Base-by-base conservation (phyloP, 768 basidiomycete genomes). In the Russula brevipes region DNA sequence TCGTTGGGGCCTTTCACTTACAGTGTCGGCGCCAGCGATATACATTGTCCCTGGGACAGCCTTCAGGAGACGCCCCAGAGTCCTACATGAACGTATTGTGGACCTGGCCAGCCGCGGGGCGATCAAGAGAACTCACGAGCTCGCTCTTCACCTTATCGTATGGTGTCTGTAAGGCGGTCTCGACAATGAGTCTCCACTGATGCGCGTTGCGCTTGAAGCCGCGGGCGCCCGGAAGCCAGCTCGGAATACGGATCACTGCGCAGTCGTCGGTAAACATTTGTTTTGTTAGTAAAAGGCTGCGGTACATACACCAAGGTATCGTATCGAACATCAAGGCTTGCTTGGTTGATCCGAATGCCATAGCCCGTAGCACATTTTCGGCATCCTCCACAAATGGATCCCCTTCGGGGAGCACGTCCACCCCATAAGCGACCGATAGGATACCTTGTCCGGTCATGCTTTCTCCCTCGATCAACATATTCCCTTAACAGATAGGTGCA, bases 381-480 rank as follows among this genome's bases (percentile, higher is more conserved):
- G 50, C 55, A 1, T 39, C 8, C 17, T 53, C 45, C 11, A 79
- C 78, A 36, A 70, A 65, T 9, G 69, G 50, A 79, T 68, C 0
- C 76, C 71, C 42, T 73, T 63, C 9, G 78, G n/a, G 52, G 4
- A 10, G 52, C 5, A 53, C 73, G 12, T 78, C 69, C 19, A 82
- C 73, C 2, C 82, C 84, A 64, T 84, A 83, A 0, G 79, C 77
- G 9, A 81, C 63, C 0, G 74, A 75, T 54, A 82, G 69, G 11
- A 78, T 70, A 19, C 77, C 70, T n/a, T 74, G 72, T 11, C 76
- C 80, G 2, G 78, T 72, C 67, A 78, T 72, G 47, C 80, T 82
- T 52, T 24, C n/a, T 33, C 50, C 50, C 2, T 11, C 19, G 19
- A 36, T 35, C 51, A 24, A 39, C 36, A 53, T 30, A 14, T 19